A percentile compares a stretch with the other conserved stretches of the same genome.
phyloP scores from a whole-genome alignment of 1,139 yeast genomes.

The Yueomyces sp. region DNA sequence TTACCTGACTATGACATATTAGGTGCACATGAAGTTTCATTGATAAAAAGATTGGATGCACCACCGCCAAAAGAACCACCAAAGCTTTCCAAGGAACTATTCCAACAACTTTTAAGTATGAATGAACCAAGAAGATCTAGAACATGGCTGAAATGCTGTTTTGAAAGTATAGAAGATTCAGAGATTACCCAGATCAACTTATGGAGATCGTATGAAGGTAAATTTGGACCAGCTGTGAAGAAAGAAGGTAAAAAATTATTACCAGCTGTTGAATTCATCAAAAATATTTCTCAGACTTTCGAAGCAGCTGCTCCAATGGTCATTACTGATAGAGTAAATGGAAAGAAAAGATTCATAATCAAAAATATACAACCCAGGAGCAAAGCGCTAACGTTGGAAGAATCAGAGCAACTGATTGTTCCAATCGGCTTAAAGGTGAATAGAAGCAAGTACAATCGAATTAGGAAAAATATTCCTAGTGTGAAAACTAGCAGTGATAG shows the following conservation, averaged over 20 bases:
- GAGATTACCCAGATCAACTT: conserved; percentile 92
- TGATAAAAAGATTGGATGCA: conserved; percentile 32
- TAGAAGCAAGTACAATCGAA: too few species aligned
- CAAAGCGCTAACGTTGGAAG: conserved; percentile 31
- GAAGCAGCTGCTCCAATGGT: conserved; percentile 94
- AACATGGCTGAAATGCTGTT: conserved; percentile 88
- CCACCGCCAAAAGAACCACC: conserved; percentile 52
- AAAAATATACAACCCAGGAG: conserved; percentile 74
- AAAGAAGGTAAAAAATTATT: conserved; percentile 41
- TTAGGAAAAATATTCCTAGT: conserved; percentile 6
- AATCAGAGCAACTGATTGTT: conserved; percentile 9
- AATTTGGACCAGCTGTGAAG: conserved; percentile 46
- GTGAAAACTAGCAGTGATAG: conserved; percentile 5
- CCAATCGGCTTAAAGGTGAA: too few species aligned
- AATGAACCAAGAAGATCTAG: conserved; percentile 90
- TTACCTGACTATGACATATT: conserved; percentile 23
- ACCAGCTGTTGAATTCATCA: conserved; percentile 94
- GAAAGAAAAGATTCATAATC: conserved; percentile 72
- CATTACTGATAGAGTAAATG: conserved; percentile 42
- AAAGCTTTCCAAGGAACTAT: conserved; percentile 43
- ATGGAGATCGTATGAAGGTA: conserved; percentile 91
- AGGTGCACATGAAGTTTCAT: conserved; percentile 30
- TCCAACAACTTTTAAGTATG: conserved; percentile 46
- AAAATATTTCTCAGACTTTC: conserved; percentile 84
- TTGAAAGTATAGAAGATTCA: conserved; percentile 61